phyloP scores from a whole-genome alignment of 73 alveolate genomes.

The Paramecium sonneborni region DNA sequence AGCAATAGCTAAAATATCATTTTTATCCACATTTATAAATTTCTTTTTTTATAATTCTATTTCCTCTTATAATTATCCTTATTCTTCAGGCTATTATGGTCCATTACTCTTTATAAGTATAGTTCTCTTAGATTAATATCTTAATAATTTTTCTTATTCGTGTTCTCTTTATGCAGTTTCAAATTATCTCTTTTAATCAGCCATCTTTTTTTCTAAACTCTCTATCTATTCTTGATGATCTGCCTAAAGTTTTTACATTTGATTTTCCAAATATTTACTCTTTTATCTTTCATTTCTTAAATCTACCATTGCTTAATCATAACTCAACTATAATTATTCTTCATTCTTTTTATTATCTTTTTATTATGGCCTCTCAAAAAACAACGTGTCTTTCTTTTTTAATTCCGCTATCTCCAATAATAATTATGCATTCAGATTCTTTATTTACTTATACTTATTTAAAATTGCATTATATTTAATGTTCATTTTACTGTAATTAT shows the following conservation, averaged over 20 bases:
- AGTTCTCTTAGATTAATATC: not conserved
- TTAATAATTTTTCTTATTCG: not conserved
- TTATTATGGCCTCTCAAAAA: not conserved
- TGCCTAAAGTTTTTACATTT: not conserved
- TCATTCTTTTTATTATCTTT: not conserved
- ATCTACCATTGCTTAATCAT: constrained; percentile 4
- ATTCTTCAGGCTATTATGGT: not conserved
- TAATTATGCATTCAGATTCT: constrained; percentile 10
- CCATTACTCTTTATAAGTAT: not conserved
- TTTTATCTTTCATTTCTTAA: constrained; percentile 8
- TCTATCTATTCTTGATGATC: constrained; percentile 17
- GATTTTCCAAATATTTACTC: not conserved
- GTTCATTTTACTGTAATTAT: not conserved
- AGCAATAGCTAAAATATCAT: not conserved
- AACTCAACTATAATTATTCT: not conserved
- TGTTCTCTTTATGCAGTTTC: not conserved
- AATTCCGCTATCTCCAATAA: not conserved
- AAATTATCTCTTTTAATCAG: not conserved
- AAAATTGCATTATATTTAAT: constrained; percentile 39
- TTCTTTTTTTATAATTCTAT: not conserved
- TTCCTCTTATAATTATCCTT: not conserved
- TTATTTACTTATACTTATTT: not conserved
- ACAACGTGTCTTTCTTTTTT: constrained; percentile 7
- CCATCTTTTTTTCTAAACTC: not conserved
- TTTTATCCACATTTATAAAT: constrained; percentile 24